Percentiles rank a stretch among this genome's conserved stretches.
These are phyloP conservation scores for Plasmodium vivax DNA, from an alignment of 169 alveolate species.

Conservation along the genomic window DNA sequence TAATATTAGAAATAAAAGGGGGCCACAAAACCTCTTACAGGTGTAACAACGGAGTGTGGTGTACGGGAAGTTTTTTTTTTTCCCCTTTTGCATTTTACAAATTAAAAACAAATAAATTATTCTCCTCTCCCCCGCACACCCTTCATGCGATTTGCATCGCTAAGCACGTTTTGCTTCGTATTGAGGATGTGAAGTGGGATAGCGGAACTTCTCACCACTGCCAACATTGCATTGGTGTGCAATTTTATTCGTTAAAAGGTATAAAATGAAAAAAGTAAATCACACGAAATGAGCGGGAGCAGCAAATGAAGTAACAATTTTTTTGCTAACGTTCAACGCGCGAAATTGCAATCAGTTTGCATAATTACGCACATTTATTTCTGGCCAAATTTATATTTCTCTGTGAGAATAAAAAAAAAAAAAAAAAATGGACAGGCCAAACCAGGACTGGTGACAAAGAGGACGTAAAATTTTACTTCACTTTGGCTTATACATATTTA, in stretches of 20 bases:
- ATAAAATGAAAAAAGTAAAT: neutral
- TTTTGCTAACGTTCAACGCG: neutral
- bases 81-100: neutral
- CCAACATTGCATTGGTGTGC: neutral
- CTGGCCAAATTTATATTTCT: neutral
- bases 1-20: neutral
- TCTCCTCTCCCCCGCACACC: neutral
- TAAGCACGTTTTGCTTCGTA: neutral
- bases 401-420: neutral
- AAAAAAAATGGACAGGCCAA: neutral
- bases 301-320: neutral
- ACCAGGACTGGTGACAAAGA: neutral
- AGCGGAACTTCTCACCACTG: neutral
- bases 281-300: neutral
- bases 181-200: neutral
- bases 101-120: neutral
- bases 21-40: neutral
- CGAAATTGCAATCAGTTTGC: neutral
- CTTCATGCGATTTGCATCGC: neutral
- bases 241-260: neutral
- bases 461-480: neutral
- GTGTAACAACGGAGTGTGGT: neutral
- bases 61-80: neutral
- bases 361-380: neutral
- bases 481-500: neutral